Conservation (phyloP, 768 basidiomycete species). For the Pulveroboletus sp. region DNA sequence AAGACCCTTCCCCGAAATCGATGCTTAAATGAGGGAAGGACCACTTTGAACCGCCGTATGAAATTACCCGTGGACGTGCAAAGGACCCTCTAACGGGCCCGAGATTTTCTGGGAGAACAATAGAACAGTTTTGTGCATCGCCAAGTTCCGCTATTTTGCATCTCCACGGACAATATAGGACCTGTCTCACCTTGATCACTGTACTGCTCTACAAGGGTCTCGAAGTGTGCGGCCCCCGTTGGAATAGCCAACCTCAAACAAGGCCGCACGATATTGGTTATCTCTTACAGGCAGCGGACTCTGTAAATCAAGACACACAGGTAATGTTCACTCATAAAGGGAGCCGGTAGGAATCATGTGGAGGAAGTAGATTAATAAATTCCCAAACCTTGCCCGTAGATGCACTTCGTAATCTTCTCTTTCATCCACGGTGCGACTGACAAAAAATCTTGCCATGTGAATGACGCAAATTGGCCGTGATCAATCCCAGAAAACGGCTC, state of each 20-base stretch:
- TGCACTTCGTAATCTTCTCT: slow-evolving; percentile 54
- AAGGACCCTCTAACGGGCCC: slow-evolving; percentile 6
- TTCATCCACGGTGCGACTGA: slow-evolving; percentile 80
- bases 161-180: slow-evolving; percentile 16
- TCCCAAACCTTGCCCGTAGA: slow-evolving; percentile 71
- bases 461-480: slow-evolving; percentile 61
- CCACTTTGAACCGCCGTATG: slow-evolving; percentile 6
- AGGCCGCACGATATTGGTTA: slow-evolving; percentile 2
- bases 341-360: background rate
- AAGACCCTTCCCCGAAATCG: background rate
- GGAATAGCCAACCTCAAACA: slow-evolving; percentile 17
- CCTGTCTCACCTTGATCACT: slow-evolving; percentile 32
- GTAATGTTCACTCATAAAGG: background rate
- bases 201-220: slow-evolving; percentile 10
- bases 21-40: slow-evolving; percentile 18
- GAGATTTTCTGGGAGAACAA: slow-evolving; percentile 21
- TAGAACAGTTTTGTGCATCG: slow-evolving; percentile 9
- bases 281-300: background rate
- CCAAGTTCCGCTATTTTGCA: slow-evolving; percentile 2
- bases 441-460: slow-evolving; percentile 63
- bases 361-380: slow-evolving; percentile 26
- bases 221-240: background rate
- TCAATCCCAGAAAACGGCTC: slow-evolving; percentile 46
- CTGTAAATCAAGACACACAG: slow-evolving; percentile 5
- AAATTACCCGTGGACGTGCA: slow-evolving; percentile 8